phyloP scores from a whole-genome alignment of 176 grass and related monocot genomes.

The barley (Hordeum vulgare) region MorexV3_pseudomolecules_assembly NC_058522.1:488146981-488147480 shows the following conservation, averaged over 20 bases:
- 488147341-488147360: neutral
- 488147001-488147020: neutral
- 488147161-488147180: neutral
- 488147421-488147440: neutral
- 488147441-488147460: neutral
- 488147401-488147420: neutral
- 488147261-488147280: neutral
- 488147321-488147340: neutral
- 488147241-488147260: neutral
- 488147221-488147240: neutral
- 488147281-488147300: neutral
- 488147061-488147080: neutral
- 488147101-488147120: neutral
- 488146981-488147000: neutral
- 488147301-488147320: neutral
- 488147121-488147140: neutral
- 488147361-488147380: neutral
- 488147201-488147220: neutral
- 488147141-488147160: neutral
- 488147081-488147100: neutral
- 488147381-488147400: neutral
- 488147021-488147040: neutral
- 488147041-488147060: neutral
- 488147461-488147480: neutral
- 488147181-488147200: slow-evolving; percentile 4